These are phyloP conservation scores for Phytophthora cajani DNA, from an alignment of 352 stramenopile genomes.

Conservation along the genomic window DNA sequence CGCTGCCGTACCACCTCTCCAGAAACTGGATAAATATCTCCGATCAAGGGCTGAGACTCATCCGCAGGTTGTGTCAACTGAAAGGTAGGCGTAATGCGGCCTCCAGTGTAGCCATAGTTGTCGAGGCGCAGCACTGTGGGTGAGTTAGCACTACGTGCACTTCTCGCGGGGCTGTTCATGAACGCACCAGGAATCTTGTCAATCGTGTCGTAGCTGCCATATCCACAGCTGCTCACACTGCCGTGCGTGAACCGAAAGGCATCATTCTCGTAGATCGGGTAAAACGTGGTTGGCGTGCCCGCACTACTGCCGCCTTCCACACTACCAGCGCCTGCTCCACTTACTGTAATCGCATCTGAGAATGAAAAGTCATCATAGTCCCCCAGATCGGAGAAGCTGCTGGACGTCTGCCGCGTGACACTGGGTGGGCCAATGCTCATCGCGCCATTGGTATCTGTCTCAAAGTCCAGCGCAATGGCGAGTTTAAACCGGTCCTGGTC, in stretches of 20 bases:
- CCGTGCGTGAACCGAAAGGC: conserved; percentile 69
- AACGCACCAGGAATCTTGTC: conserved; percentile 41
- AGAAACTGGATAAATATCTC: conserved; percentile 72
- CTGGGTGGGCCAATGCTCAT: conserved; percentile 46
- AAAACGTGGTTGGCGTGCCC: conserved; percentile 68
- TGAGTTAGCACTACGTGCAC: conserved; percentile 36
- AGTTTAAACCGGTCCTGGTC: conserved; percentile 56
- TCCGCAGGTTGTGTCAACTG: conserved; percentile 59
- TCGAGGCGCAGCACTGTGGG: conserved; percentile 43
- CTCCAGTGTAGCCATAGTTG: conserved; percentile 45
- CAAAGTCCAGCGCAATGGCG: conserved; percentile 70
- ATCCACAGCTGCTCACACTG: conserved; percentile 53
- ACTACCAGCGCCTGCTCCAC: conserved; percentile 37
- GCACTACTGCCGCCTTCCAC: conserved; percentile 40
- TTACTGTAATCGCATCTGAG: conserved; percentile 58
- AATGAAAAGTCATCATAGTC: conserved; percentile 88
- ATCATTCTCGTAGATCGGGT: conserved; percentile 83
- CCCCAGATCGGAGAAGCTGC: conserved; percentile 88
- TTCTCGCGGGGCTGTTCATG: conserved; percentile 43
- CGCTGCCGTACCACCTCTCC: conserved; percentile 77
- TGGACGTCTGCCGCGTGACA: conserved; percentile 80
- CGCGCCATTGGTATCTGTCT: conserved; percentile 56
- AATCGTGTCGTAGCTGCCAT: conserved; percentile 51
- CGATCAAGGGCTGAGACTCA: conserved; percentile 70
- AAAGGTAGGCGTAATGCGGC: conserved; percentile 67